phyloP scores from a whole-genome alignment of 257 asterid species.

The Scutellaria galericulata region DNA sequence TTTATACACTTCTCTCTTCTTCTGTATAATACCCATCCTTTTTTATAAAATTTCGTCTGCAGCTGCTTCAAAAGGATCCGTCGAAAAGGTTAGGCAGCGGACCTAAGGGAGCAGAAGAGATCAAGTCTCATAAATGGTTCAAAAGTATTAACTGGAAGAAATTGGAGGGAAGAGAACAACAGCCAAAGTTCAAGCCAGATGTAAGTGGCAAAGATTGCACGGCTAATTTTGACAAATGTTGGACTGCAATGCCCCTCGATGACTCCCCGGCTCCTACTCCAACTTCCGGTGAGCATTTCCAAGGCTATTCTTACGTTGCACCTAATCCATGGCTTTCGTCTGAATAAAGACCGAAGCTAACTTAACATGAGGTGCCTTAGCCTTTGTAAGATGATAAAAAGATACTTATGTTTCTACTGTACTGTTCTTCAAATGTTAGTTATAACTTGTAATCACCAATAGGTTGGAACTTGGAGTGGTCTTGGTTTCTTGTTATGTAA shows the following conservation, averaged over 20 bases:
- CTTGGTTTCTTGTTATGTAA: neutral
- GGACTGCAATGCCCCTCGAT: constrained; percentile 89
- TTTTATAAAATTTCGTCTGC: neutral
- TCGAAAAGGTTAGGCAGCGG: constrained; percentile 80
- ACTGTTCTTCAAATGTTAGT: neutral
- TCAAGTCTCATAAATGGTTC: constrained; percentile 85
- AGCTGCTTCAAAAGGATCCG: constrained; percentile 89
- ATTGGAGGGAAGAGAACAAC: constrained; percentile 68
- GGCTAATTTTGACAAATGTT: constrained; percentile 84
- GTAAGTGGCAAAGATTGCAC: constrained; percentile 85
- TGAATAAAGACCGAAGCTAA: constrained; percentile 21
- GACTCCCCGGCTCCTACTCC: constrained; percentile 96
- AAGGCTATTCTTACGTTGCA: constrained; percentile 83
- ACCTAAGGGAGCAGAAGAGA: constrained; percentile 78
- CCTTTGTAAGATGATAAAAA: no score
- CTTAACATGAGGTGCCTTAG: no score
- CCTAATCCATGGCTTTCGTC: constrained; percentile 91
- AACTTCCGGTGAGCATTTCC: constrained; percentile 82
- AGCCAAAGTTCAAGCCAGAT: constrained; percentile 80
- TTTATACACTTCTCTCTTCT: neutral
- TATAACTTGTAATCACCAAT: neutral
- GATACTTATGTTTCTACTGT: neutral
- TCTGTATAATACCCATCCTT: neutral
- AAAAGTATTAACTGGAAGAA: constrained; percentile 79
- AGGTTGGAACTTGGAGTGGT: neutral